phyloP scores from a whole-genome alignment of 768 basidiomycete genomes.

The Hirschioporus abietinus region DNA sequence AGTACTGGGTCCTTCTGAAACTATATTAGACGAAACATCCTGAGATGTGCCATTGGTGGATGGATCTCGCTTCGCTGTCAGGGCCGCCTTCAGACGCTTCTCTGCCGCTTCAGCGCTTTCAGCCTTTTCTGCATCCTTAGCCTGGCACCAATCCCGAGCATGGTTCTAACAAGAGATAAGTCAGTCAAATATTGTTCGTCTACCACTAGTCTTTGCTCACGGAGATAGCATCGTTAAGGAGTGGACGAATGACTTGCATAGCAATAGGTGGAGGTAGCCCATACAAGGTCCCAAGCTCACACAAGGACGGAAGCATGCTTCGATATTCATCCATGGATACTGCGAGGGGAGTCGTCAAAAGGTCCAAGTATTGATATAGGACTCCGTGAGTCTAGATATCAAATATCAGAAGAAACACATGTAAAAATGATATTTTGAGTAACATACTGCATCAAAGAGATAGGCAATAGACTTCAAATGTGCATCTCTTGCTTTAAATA shows the following conservation, averaged over 20 bases:
- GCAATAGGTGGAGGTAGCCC: conserved; percentile 82
- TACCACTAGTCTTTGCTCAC: conserved; percentile 30
- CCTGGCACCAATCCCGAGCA: neutral
- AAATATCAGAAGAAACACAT: conserved; percentile 13
- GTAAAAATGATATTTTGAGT: conserved; percentile 16
- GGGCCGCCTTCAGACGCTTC: conserved; percentile 73
- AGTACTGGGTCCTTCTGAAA: neutral
- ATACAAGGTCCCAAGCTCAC: conserved; percentile 68
- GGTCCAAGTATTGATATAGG: conserved; percentile 85
- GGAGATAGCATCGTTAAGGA: conserved; percentile 57
- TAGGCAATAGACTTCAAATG: conserved; percentile 83
- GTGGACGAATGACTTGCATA: conserved; percentile 91
- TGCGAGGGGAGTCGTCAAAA: conserved; percentile 69
- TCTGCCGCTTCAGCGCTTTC: conserved; percentile 55
- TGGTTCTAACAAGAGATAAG: conserved; percentile 4
- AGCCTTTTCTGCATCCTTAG: neutral
- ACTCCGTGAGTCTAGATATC: conserved; percentile 77
- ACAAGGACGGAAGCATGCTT: conserved; percentile 68
- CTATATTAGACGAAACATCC: neutral
- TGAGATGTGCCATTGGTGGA: conserved; percentile 23
- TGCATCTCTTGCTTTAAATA: conserved; percentile 66
- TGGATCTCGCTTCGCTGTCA: conserved; percentile 75
- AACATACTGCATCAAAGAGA: conserved; percentile 82
- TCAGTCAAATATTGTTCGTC: neutral
- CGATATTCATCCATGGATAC: conserved; percentile 68